A percentile compares a stretch with the other conserved stretches of the same genome.
phyloP scores from a whole-genome alignment of 2,329 filamentous ascomycete species.

The Talaromyces sp. region DNA sequence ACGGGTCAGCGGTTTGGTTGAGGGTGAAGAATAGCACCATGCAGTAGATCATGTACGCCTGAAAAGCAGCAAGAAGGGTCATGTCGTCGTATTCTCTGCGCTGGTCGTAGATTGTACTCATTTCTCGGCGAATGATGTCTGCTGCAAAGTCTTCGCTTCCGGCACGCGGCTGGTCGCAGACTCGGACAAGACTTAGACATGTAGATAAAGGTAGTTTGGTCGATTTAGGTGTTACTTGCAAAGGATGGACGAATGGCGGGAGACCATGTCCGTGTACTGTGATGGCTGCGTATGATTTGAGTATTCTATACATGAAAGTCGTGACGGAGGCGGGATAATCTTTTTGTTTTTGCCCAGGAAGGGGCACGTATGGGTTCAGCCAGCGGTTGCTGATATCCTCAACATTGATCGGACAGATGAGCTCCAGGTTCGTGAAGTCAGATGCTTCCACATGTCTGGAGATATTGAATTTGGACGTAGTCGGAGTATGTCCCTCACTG shows the following conservation, averaged over 20 bases:
- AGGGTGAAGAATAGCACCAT: conserved; percentile 49
- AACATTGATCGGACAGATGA: conserved; percentile 22
- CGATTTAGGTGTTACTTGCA: conserved; percentile 19
- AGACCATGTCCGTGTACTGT: conserved; percentile 21
- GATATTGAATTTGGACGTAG: not conserved
- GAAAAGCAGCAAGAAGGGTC: conserved; percentile 46
- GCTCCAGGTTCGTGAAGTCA: conserved; percentile 20
- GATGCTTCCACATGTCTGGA: not conserved
- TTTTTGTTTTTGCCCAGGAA: conserved; percentile 22
- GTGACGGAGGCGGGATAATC: conserved; percentile 23
- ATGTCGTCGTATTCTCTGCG: conserved; percentile 25
- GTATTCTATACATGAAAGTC: conserved; percentile 25
- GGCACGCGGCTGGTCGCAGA: conserved; percentile 26
- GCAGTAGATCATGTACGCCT: conserved; percentile 54
- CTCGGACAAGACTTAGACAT: conserved; percentile 29
- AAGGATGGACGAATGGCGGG: conserved; percentile 28
- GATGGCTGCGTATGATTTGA: conserved; percentile 27
- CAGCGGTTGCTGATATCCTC: conserved; percentile 30
- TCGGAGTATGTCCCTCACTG: not conserved
- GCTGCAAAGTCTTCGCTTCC: conserved; percentile 29
- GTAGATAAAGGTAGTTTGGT: conserved; percentile 24
- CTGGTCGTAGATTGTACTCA: conserved; percentile 19
- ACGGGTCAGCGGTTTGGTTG: conserved; percentile 23
- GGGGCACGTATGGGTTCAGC: conserved; percentile 25
- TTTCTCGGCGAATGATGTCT: conserved; percentile 25